Conservation (phyloP, 1,284 basidiomycete genomes). For the Stereum hirsutum region DNA sequence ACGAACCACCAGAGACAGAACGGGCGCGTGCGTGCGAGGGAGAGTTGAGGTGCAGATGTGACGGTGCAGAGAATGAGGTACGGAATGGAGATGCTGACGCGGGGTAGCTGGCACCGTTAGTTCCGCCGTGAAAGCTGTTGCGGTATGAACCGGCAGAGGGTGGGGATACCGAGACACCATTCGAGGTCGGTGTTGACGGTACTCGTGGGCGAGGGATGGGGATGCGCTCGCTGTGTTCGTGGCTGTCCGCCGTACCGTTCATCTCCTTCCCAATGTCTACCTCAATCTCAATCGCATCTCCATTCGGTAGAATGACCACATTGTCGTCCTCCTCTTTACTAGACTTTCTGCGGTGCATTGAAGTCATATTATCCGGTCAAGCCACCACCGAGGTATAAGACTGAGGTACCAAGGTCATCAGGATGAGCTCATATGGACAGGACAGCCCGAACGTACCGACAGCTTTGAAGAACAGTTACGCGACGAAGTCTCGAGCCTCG, state of each 20-base stretch:
- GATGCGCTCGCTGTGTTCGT: not conserved
- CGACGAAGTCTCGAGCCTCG: no score
- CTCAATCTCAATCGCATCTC: constrained; percentile 12
- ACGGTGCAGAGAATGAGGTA: constrained; percentile 32
- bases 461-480: no score
- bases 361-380: not conserved
- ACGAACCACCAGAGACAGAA: constrained; percentile 46
- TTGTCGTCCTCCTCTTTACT: constrained; percentile 25
- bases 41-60: constrained; percentile 20
- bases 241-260: not conserved
- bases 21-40: constrained; percentile 45
- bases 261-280: constrained; percentile 8
- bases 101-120: constrained; percentile 13
- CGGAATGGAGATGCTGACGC: constrained; percentile 38
- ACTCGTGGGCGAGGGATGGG: not conserved
- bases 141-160: constrained; percentile 32
- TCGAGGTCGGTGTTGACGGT: not conserved
- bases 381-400: no score
- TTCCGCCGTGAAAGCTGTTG: constrained; percentile 20
- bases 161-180: constrained; percentile 14
- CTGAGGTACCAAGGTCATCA: no score
- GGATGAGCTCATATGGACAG: no score
- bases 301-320: constrained; percentile 14
- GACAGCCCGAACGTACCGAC: no score
- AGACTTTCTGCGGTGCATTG: constrained; percentile 23